Percentiles rank a stretch among this genome's conserved stretches.
These are phyloP conservation scores for Botrytis medusae DNA, from an alignment of 2,329 filamentous ascomycete genomes.

Conservation along the genomic window DNA sequence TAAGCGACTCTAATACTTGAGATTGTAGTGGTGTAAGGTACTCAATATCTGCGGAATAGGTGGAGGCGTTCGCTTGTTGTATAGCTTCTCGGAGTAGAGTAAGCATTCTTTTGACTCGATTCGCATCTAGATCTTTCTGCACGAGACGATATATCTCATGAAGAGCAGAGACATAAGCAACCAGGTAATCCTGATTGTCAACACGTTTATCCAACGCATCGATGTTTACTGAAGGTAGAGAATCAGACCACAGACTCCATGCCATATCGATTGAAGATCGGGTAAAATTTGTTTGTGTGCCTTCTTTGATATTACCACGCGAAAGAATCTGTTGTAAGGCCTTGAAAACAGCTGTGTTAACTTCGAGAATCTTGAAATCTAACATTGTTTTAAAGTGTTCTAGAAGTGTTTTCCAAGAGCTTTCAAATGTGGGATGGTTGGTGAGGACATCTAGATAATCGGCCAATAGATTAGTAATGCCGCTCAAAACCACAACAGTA, in stretches of 20 bases:
- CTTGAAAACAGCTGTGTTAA: slow-evolving; percentile 70
- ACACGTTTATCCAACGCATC: slow-evolving; percentile 47
- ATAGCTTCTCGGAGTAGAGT: slow-evolving; percentile 69
- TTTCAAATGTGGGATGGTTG: slow-evolving; percentile 63
- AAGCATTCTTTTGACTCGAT: slow-evolving; percentile 67
- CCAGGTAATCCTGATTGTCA: slow-evolving; percentile 77
- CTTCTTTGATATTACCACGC: slow-evolving; percentile 47
- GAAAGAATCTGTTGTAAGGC: slow-evolving; percentile 64
- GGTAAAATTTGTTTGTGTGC: slow-evolving; percentile 35
- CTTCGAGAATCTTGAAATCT: slow-evolving; percentile 63
- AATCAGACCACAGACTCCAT: slow-evolving; percentile 70
- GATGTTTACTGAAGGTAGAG: slow-evolving; percentile 54
- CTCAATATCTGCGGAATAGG: slow-evolving; percentile 72
- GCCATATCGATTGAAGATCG: slow-evolving; percentile 56
- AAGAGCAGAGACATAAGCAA: slow-evolving; percentile 78
- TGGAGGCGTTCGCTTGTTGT: slow-evolving; percentile 64
- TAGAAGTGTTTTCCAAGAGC: slow-evolving; percentile 74
- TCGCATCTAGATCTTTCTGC: slow-evolving; percentile 59
- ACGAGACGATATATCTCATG: slow-evolving; percentile 77
- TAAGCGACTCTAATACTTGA: slow-evolving; percentile 66
- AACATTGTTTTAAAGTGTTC: slow-evolving; percentile 65
- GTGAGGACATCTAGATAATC: slow-evolving; percentile 75
- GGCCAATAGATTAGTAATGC: slow-evolving; percentile 70
- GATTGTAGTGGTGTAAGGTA: slow-evolving; percentile 71
- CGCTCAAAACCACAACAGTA: slow-evolving; percentile 70